Base-by-base conservation (phyloP, 75 land plant species). In the Larix kaempferi region DNA sequence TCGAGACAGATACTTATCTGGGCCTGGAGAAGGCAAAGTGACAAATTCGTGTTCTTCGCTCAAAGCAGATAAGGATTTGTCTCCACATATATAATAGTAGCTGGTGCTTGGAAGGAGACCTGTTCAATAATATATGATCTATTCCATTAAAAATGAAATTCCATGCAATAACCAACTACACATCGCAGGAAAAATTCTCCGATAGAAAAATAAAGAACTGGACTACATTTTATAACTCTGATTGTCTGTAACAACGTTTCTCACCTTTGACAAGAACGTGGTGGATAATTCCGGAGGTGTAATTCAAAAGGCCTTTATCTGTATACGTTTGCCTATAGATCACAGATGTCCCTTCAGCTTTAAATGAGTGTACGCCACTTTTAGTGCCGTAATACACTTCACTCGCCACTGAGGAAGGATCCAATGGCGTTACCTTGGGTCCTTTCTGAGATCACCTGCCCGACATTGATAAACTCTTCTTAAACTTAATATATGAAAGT, bases 271-370 rank as follows among this genome's bases (percentile, higher is more conserved):
- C 78, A 37, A 77, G 87, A 19, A 92, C 99, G 83, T 96, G 99
- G 77, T 96, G 99, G 60, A 96, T 94, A 71, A 96, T 94, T 26
- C 92, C 98, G 11, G 99, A 94, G 13, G 99, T 96, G 80, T 96
- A 96, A 74, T 96, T 96, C 77, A 85, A 78, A 22, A 96, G 88
- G 11, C 98, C 95, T 61, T 89, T 65, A 56, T 83, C 94, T 29
- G 97, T 92, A 72, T 96, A 96, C 14, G 87, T 66, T 80, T 96
- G 99, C 78, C 81, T 94, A 77, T 96, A 96, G 37, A 92, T 88
- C 19, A 71, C 63, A 19, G 99, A 87, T 49, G 61, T 77, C 57
- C 99, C 99, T 17, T 7, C 75, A 21, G 73, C 19, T 26, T 78
- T 78, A n/a, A 56, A 71, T 1, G 80, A 60, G 27, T 88, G 86